Conservation (phyloP, 192 early-diverging fungal species). For the Coemansia sp. region DNA sequence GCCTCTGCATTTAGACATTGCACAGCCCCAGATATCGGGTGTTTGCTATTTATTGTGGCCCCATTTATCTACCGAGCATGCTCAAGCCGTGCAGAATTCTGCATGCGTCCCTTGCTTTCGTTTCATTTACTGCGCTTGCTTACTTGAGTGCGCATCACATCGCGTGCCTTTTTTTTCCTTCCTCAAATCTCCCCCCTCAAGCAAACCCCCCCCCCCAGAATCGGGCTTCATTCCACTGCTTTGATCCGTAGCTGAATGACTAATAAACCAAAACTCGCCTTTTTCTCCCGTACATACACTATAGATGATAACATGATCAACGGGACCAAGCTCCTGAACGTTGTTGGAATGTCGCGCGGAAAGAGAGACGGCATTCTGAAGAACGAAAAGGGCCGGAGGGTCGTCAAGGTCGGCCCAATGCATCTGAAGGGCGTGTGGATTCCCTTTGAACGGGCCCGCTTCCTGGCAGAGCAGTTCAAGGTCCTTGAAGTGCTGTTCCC, state of each 20-base stretch:
- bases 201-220: neutral
- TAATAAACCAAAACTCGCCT: neutral
- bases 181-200: neutral
- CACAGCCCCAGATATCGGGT: neutral
- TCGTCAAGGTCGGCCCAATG: constrained; percentile 86
- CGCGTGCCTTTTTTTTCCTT: neutral
- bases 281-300: neutral
- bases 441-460: constrained; percentile 64
- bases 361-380: constrained; percentile 84
- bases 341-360: constrained; percentile 83
- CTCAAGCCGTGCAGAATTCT: constrained; percentile 11
- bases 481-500: constrained; percentile 72
- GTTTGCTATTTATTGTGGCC: neutral
- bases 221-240: too few relatives aligned
- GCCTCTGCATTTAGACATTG: neutral
- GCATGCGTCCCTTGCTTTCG: constrained; percentile 7
- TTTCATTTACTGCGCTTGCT: constrained; percentile 12
- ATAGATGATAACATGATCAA: constrained; percentile 85
- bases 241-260: neutral
- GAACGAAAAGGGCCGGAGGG: constrained; percentile 81
- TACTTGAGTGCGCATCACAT: constrained; percentile 9
- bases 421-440: constrained; percentile 88
- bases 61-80: neutral
- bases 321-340: constrained; percentile 83
- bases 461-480: constrained; percentile 69